phyloP scores from a whole-genome alignment of 305 asterid species.

The Fraxinus sp. region DNA sequence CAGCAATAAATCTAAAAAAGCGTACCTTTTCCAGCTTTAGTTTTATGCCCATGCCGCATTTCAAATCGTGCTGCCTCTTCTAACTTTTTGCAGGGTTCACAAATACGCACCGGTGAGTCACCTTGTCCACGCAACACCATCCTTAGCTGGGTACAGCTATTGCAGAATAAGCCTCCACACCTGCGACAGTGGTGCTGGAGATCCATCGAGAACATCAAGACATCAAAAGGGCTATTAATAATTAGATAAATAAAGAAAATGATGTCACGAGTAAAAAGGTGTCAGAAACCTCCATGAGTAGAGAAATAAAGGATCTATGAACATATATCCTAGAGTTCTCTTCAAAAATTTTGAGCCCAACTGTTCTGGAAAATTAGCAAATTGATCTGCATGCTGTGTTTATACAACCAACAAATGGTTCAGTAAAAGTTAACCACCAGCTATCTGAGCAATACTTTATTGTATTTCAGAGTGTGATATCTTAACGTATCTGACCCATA shows the following conservation, averaged over 20 bases:
- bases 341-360: background rate
- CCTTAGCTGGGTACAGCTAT: slow-evolving; percentile 80
- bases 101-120: slow-evolving; percentile 91
- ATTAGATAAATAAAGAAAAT: background rate
- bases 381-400: background rate
- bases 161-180: slow-evolving; percentile 94
- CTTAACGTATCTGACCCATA: background rate
- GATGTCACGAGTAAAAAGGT: background rate
- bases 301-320: background rate
- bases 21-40: slow-evolving; percentile 65
- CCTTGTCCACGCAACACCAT: slow-evolving; percentile 97
- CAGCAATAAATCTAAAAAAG: slow-evolving; percentile 12
- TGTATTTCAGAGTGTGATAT: background rate
- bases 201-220: slow-evolving; percentile 30
- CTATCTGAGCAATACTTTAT: background rate
- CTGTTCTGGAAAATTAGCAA: background rate
- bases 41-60: slow-evolving; percentile 75
- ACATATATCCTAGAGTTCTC: background rate
- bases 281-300: background rate
- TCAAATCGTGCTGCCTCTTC: slow-evolving; percentile 96
- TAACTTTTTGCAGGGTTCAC: slow-evolving; percentile 89
- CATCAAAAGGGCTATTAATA: slow-evolving; percentile 21
- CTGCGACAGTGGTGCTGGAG: slow-evolving; percentile 98
- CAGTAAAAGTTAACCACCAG: background rate
- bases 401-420: background rate